A percentile compares a stretch with the other conserved stretches of the same genome.
These are phyloP conservation scores for Lepidium africanum DNA, from an alignment of 345 rosid genomes.

Conservation along the genomic window DNA sequence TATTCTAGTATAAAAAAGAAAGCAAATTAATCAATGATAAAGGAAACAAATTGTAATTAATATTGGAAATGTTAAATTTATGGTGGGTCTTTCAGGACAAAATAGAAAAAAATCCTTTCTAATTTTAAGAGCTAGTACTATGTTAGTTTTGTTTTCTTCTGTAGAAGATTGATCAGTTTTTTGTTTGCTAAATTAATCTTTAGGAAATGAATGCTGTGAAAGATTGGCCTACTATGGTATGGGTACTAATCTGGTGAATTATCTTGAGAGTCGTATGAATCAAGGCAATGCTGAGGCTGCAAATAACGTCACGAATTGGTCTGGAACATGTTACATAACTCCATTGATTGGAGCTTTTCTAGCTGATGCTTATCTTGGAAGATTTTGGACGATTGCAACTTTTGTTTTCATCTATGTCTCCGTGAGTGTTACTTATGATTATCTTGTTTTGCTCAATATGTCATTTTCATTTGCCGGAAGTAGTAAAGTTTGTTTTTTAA, in stretches of 20 bases:
- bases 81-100: not conserved
- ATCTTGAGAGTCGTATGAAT: slow-evolving; percentile 52
- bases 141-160: too few species aligned
- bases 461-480: not conserved
- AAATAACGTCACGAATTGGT: slow-evolving; percentile 85
- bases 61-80: not conserved
- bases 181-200: not conserved
- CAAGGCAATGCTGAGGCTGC: slow-evolving; percentile 76
- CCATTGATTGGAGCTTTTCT: slow-evolving; percentile 88
- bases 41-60: not conserved
- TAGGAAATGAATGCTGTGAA: slow-evolving; percentile 91
- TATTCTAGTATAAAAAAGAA: too few species aligned
- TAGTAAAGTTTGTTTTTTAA: not conserved
- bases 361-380: slow-evolving; percentile 90
- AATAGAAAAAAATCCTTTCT: not conserved
- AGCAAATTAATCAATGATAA: not conserved
- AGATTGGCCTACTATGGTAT: slow-evolving; percentile 99
- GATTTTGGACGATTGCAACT: slow-evolving; percentile 78
- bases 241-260: slow-evolving; percentile 92
- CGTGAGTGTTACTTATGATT: slow-evolving; percentile 43
- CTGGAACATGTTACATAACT: slow-evolving; percentile 85
- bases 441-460: not conserved
- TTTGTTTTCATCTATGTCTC: slow-evolving; percentile 65
- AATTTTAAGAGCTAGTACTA: too few species aligned
- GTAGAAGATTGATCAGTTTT: not conserved